These are phyloP conservation scores for Saksenaea oblongispora DNA, from an alignment of 371 early-diverging fungal genomes.

Conservation along the genomic window DNA sequence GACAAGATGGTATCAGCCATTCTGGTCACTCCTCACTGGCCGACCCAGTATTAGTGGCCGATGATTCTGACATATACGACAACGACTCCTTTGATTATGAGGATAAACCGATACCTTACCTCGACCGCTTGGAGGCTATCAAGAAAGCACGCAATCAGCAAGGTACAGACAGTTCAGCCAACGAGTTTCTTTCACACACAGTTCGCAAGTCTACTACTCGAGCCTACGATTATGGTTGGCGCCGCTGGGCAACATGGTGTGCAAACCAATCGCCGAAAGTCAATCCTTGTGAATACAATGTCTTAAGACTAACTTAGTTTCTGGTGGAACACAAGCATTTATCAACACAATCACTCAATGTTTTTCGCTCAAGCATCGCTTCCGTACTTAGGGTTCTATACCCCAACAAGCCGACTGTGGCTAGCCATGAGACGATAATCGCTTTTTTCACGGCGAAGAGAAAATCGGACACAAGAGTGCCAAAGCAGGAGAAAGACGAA, in stretches of 20 bases:
- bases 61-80: too few species aligned
- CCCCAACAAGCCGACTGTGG: neutral
- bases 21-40: too few species aligned
- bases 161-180: too few species aligned
- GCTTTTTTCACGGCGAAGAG: neutral
- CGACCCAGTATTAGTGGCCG: too few species aligned
- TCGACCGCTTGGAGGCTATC: too few species aligned
- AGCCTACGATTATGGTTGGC: too few species aligned
- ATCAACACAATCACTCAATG: neutral
- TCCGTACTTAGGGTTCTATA: neutral
- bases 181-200: too few species aligned
- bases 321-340: neutral
- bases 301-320: neutral
- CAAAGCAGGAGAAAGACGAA: neutral
- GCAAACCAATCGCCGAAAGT: neutral
- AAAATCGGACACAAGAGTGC: neutral
- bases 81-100: too few species aligned
- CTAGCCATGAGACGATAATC: neutral
- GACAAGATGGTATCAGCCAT: too few species aligned
- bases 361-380: neutral
- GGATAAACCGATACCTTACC: too few species aligned
- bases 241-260: slow-evolving; percentile 11
- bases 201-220: neutral
- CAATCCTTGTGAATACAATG: neutral
- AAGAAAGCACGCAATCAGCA: too few species aligned